Percentiles rank a stretch among this genome's conserved stretches.
Conservation (phyloP, 2,329 filamentous ascomycete genomes). For the Claviceps fusiformis region DNA sequence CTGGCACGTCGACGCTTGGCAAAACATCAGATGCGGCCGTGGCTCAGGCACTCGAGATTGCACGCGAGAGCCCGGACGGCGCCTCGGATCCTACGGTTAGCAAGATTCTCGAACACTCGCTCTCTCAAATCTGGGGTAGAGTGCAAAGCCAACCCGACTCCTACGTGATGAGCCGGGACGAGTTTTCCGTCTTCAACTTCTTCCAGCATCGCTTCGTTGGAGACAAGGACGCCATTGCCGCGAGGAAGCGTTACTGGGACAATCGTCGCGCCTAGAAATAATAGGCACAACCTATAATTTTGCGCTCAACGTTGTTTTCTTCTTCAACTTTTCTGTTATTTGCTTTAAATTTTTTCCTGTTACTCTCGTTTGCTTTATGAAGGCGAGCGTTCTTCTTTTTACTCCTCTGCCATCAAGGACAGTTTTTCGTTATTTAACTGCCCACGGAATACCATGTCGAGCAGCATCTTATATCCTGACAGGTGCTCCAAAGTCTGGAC, state of each 20-base stretch:
- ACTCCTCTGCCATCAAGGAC: no score
- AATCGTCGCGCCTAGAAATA: slow-evolving; percentile 21
- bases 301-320: background rate
- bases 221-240: slow-evolving; percentile 31
- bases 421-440: no score
- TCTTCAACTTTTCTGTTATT: background rate
- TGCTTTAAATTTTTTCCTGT: no score
- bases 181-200: slow-evolving; percentile 81
- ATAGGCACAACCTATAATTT: background rate
- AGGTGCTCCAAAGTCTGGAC: no score
- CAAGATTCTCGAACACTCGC: slow-evolving; percentile 50
- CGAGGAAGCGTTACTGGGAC: slow-evolving; percentile 41
- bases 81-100: slow-evolving; percentile 47
- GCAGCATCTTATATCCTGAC: no score
- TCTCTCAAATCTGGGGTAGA: slow-evolving; percentile 53
- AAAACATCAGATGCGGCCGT: slow-evolving; percentile 30
- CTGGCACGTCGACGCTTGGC: slow-evolving; percentile 4
- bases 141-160: slow-evolving; percentile 48
- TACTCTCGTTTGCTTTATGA: no score
- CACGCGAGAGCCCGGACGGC: slow-evolving; percentile 58
- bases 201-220: slow-evolving; percentile 55
- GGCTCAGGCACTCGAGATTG: slow-evolving; percentile 58
- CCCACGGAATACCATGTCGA: no score
- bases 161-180: slow-evolving; percentile 64
- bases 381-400: no score